phyloP scores from a whole-genome alignment of 1,284 basidiomycete genomes.

The Ceratobasidium papillatum region DNA sequence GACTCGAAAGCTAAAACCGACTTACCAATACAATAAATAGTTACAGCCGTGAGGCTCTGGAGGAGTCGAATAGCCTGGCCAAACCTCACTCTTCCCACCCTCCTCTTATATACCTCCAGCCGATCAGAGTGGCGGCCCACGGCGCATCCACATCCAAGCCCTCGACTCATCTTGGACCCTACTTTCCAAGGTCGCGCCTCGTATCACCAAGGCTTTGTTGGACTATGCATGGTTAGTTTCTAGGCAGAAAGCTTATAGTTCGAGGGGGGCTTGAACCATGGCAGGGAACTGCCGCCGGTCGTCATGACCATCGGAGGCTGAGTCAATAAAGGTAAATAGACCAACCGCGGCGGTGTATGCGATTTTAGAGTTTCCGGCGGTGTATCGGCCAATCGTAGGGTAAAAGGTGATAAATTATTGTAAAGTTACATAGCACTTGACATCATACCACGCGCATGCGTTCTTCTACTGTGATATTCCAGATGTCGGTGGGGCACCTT shows the following conservation, averaged over 20 bases:
- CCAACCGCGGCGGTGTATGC: background rate
- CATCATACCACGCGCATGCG: background rate
- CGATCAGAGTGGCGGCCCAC: background rate
- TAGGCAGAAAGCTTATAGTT: background rate
- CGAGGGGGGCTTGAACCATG: conserved; percentile 1
- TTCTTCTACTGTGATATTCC: background rate
- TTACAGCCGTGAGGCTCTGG: background rate
- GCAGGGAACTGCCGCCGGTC: conserved; percentile 16
- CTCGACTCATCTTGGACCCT: conserved; percentile 13
- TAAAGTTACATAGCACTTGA: background rate
- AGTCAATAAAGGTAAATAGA: background rate
- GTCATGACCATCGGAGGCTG: conserved; percentile 5
- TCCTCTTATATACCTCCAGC: conserved; percentile 9
- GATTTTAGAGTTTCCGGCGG: conserved; percentile 11
- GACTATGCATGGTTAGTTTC: background rate
- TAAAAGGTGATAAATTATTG: conserved; percentile 1
- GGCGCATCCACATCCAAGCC: background rate
- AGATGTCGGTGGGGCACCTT: background rate
- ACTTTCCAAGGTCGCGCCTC: conserved; percentile 3
- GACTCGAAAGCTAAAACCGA: background rate
- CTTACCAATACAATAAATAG: conserved; percentile 14
- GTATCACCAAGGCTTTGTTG: conserved; percentile 12
- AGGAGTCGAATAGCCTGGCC: background rate
- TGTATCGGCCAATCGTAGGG: background rate
- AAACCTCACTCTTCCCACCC: background rate